Evolutionary conservation across 2,329 filamentous ascomycete species (phyloP), one percentile per base, ranked within the genome.

Genomic region (Aspergillus costaricaensis): DNA sequence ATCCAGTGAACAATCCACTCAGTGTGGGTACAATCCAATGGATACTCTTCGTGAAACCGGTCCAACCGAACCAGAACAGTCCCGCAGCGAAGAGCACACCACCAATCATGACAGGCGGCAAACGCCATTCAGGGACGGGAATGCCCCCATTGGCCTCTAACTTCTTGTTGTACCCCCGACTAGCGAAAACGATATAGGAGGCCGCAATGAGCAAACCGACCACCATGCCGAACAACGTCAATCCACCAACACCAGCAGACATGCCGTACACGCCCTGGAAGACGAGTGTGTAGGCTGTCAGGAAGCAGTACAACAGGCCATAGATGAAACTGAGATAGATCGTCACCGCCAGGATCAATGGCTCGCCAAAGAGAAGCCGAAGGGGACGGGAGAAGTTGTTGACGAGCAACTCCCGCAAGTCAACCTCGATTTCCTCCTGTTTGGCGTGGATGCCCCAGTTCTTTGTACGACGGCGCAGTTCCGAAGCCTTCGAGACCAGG

Each of bases 211-310:
- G 62, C 71, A 92, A 85, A 50, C 91, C 91, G 8, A 82, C 69
- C 55, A 95, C 85, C 88, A 96, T 91, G 57, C 92, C 92, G 68
- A 96, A 91, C 74, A 92, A 93, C 7, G 91, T 87, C 5, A 96
- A 82, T 1, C 92, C 92, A 4, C 87, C 84, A 17, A 91, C 76
- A 59, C 92, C 92, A 1, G 82, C 70, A 36, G 79, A 85, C 79
- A 94, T 89, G 65, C 85, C 83, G 74, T 96, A 89, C 4, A 92
- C 82, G 27, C 69, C 67, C 50, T 75, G 67, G 66, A 74, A 78
- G 15, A 77, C 72, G 10, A 76, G 51, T 5, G 73, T 72, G 41
- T 76, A 77, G 2, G 74, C 75, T 0, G 72, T 76, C 56, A 78
- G 59, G 63, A 76, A 77, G 53, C 69, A 72, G 57, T 74, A 75